A percentile compares a stretch with the other conserved stretches of the same genome.
phyloP scores from a whole-genome alignment of 306 rosid genomes.

The Castanea sativa region DNA sequence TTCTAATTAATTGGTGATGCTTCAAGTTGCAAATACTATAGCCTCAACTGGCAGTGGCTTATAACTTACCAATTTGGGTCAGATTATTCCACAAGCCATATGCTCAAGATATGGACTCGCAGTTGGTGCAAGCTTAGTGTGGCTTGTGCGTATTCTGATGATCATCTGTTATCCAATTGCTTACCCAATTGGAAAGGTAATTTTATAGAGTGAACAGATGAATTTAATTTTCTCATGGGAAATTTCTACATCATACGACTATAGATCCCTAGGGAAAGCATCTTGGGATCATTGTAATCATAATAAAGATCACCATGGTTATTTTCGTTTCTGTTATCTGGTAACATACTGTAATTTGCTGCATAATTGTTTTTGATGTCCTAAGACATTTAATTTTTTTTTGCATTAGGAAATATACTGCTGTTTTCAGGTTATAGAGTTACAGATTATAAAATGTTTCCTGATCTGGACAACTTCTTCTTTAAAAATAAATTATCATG shows the following conservation, averaged over 20 bases:
- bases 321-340: too few species aligned
- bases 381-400: background rate
- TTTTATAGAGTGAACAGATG: background rate
- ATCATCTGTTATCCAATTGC: constrained; percentile 76
- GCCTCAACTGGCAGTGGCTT: constrained; percentile 25
- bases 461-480: background rate
- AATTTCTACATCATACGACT: background rate
- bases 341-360: too few species aligned
- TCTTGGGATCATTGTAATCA: background rate
- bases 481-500: background rate
- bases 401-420: background rate
- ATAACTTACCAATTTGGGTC: constrained; percentile 19
- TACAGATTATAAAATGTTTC: background rate
- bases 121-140: constrained; percentile 74
- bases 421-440: background rate
- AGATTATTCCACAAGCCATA: constrained; percentile 93
- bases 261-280: background rate
- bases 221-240: background rate
- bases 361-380: too few species aligned
- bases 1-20: constrained; percentile 8
- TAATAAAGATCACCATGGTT: background rate
- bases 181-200: constrained; percentile 82
- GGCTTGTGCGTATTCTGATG: constrained; percentile 82
- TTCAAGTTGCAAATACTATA: constrained; percentile 4
- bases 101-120: constrained; percentile 77